Conservation (phyloP, 2,329 filamentous ascomycete species). For the Colletotrichum acutatum region DNA sequence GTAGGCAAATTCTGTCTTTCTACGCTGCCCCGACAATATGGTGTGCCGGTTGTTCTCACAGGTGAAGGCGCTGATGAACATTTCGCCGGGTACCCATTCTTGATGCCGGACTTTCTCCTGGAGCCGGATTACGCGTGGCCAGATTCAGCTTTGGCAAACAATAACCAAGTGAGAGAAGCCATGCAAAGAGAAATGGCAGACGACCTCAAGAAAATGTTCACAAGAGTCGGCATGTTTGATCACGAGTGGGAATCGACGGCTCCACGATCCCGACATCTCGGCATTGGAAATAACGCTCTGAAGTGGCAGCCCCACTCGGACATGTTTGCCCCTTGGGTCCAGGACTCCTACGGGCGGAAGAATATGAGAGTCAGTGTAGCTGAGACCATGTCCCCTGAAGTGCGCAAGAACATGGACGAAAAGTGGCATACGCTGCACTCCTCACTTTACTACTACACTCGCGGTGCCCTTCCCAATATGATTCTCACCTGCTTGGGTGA, state of each 20-base stretch:
- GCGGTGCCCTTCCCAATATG: slow-evolving; percentile 39
- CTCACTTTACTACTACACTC: slow-evolving; percentile 41
- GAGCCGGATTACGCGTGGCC: slow-evolving; percentile 56
- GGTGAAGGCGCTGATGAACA: slow-evolving; percentile 64
- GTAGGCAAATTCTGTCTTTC: slow-evolving; percentile 63
- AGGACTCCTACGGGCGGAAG: not conserved
- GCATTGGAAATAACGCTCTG: slow-evolving; percentile 1
- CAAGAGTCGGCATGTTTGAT: slow-evolving; percentile 25
- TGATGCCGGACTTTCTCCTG: slow-evolving; percentile 57
- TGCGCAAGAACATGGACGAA: slow-evolving; percentile 38
- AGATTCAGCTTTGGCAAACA: slow-evolving; percentile 27
- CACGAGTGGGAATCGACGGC: slow-evolving; percentile 6
- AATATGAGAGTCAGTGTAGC: slow-evolving; percentile 7
- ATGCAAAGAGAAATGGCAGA: slow-evolving; percentile 21
- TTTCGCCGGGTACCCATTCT: slow-evolving; percentile 63
- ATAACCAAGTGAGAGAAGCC: not conserved
- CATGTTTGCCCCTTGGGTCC: slow-evolving; percentile 23
- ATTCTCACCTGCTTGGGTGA: slow-evolving; percentile 46
- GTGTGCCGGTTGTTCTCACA: slow-evolving; percentile 65
- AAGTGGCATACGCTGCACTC: slow-evolving; percentile 45
- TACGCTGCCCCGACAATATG: slow-evolving; percentile 53
- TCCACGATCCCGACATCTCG: not conserved
- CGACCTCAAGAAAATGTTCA: slow-evolving; percentile 28
- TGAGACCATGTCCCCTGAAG: slow-evolving; percentile 28
- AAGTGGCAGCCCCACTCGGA: slow-evolving; percentile 9